A percentile compares a stretch with the other conserved stretches of the same genome.
Evolutionary conservation across 2,329 filamentous ascomycete genomes (phyloP).

Genomic region (Claviceps capensis): DNA sequence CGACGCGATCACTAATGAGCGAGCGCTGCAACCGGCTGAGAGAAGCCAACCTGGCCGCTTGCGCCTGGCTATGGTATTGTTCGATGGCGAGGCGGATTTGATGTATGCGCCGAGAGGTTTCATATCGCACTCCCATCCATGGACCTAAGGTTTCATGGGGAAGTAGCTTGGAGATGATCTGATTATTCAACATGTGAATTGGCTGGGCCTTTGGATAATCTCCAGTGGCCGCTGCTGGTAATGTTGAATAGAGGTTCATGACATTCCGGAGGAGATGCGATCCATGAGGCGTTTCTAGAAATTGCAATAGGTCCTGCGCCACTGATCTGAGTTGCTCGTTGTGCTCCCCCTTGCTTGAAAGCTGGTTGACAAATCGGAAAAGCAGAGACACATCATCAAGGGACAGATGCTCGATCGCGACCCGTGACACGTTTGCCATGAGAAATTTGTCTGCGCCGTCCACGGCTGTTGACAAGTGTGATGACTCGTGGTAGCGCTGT

Average conservation of each 20-base stretch:
- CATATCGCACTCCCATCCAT: constrained; percentile 41
- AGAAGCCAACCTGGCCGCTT: constrained; percentile 34
- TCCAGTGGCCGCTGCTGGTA: constrained; percentile 15
- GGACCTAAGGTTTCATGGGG: constrained; percentile 19
- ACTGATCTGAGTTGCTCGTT: constrained; percentile 5
- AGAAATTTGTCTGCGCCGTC: constrained; percentile 10
- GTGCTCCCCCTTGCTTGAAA: constrained; percentile 5
- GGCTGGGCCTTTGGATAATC: constrained; percentile 31
- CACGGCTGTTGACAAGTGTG: constrained; percentile 18
- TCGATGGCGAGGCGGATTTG: constrained; percentile 28
- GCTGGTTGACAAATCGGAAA: constrained; percentile 17
- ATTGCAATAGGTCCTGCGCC: constrained; percentile 15
- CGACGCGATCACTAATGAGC: constrained; percentile 37
- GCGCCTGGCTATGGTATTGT: constrained; percentile 23
- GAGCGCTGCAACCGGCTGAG: constrained; percentile 50
- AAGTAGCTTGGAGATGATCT: constrained; percentile 34
- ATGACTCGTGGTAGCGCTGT: constrained; percentile 30
- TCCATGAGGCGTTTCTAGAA: constrained; percentile 20
- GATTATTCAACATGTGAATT: constrained; percentile 46
- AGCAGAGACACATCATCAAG: constrained; percentile 30
- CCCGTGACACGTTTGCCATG: constrained; percentile 15
- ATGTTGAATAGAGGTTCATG: constrained; percentile 19
- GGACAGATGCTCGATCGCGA: constrained; percentile 34
- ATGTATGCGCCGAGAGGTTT: constrained; percentile 33
- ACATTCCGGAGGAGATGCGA: constrained; percentile 19